Base-by-base conservation (phyloP, 768 basidiomycete genomes). In the Mycena chlorophos region DNA sequence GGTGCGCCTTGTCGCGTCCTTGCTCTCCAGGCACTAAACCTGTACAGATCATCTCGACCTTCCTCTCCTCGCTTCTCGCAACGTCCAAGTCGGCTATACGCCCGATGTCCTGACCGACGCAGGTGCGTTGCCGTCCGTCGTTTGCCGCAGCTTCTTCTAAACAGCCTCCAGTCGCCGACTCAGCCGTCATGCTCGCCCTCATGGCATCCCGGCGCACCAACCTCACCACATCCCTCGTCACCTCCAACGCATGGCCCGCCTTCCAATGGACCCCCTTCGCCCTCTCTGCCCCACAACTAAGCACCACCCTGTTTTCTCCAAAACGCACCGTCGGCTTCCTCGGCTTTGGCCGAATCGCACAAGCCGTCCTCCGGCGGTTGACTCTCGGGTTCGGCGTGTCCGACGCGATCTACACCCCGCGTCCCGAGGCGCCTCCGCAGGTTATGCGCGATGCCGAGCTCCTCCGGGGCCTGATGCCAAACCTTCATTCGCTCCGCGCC, bases 21-120 rank as follows among this genome's bases (percentile, higher is more conserved):
- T 12, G 1, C 1, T 17, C 20, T 28, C 12, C 12, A 27, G 13
- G 22, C 5, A 26, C 4, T 23, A 14, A 14, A 19, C 6, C 31
- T 22, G 29, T 27, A 5, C 34, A 95, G 96, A 99, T 51, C 97
- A 98, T 60, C 78, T 93, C 34, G 83, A 89, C 57, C 73, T 89
- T 1, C 65, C 73, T 22, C 83, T 81, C 25, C 71, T 87, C 5
- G 78, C 83, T 12, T 73, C 79, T 60, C 81, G 85, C 12, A 77
- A 78, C 2, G 79, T 98, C 54, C 82, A 78, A 51, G 68, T 98
- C 3, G 97, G 97, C 5, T 92, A 93, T 70, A 98, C 95, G 0
- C 97, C 96, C 0, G 93, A 95, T 55, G 89, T 98, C 5, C 79
- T 99, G 6, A 95, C 89, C 5, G 91, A 93, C 63, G 93, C 96